Evolutionary conservation across 2,329 filamentous ascomycete genomes (phyloP), one percentile per base, ranked within the genome.

Genomic region (Arthrobotrys conoides): DNA sequence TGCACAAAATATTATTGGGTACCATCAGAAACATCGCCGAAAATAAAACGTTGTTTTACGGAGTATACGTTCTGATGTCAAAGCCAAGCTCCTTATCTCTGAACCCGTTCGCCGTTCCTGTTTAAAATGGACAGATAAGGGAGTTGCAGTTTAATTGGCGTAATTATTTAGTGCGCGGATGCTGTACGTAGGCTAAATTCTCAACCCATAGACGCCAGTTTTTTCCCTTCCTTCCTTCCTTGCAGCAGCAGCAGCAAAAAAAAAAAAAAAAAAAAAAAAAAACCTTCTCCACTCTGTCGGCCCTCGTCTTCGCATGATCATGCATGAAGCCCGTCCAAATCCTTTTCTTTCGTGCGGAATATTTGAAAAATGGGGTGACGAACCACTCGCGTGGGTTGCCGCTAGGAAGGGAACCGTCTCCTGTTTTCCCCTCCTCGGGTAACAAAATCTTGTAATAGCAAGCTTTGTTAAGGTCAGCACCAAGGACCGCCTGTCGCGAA

Each of bases 111-210:
- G 75, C 75, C 75, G 63, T 78, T 72, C 75, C 57, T 72, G 63
- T 72, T 24, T 46, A 64, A 72, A 63, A 61, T 78, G 75, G 68
- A 38, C 53, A 78, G 75, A 78, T 78, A 78, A 78, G 75, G 46
- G 75, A 30, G 67, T 77, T 77, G 66, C 61, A 66, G 73, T 77
- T 77, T 77, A 77, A 77, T 77, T 77, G 73, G 67, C 67, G 61
- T 77, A 67, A 67, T 71, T 38, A 59, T 66, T 41, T 68, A 18
- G 41, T 77, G 63, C 53, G 51, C 65, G 66, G 55, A 76, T 53
- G 41, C 36, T 55, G 49, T 3, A 30, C 27, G 27, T 51, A 75
- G 71, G 71, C 71, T 75, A 71, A 72, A 64, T 63, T 55, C 67
- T 30, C 63, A 78, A 55, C 73, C 61, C 9, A 8, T 36, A 36